Conservation (phyloP, 495 filamentous ascomycete species). For the Halenospora varia region DNA sequence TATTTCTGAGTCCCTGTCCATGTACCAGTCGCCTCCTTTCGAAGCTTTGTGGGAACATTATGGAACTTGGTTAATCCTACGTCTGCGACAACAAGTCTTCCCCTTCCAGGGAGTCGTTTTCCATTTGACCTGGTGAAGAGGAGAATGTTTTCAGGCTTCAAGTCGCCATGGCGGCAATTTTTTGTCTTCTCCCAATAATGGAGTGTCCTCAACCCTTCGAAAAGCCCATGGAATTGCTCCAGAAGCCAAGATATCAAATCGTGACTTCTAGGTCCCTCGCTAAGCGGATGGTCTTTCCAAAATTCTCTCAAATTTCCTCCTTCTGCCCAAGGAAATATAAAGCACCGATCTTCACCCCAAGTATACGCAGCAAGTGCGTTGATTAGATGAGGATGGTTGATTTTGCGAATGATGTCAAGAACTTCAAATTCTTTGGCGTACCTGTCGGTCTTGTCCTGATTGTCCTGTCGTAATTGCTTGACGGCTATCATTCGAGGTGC, state of each 20-base stretch:
- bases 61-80: background rate
- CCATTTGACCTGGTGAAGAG: background rate
- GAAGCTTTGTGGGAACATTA: background rate
- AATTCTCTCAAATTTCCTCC: conserved; percentile 14
- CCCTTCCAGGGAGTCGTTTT: background rate
- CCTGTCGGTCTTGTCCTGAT: background rate
- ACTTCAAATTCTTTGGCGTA: background rate
- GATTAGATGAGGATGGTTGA: conserved; percentile 8
- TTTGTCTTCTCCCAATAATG: background rate
- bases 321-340: conserved; percentile 19
- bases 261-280: background rate
- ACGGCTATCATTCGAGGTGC: background rate
- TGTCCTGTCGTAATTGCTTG: background rate
- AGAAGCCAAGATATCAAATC: conserved; percentile 12
- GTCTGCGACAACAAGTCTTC: background rate
- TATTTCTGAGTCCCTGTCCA: background rate
- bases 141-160: conserved; percentile 21
- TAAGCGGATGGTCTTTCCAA: background rate
- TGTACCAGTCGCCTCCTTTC: background rate
- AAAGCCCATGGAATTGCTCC: conserved; percentile 15
- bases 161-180: conserved; percentile 13
- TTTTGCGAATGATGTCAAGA: conserved; percentile 5
- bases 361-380: conserved; percentile 10
- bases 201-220: conserved; percentile 8
- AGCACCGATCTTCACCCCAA: background rate